Percentiles rank a stretch among this genome's conserved stretches.
Evolutionary conservation across 176 grass and related monocot species (phyloP).

Genomic region (Eremochloa ophiuroides): DNA sequence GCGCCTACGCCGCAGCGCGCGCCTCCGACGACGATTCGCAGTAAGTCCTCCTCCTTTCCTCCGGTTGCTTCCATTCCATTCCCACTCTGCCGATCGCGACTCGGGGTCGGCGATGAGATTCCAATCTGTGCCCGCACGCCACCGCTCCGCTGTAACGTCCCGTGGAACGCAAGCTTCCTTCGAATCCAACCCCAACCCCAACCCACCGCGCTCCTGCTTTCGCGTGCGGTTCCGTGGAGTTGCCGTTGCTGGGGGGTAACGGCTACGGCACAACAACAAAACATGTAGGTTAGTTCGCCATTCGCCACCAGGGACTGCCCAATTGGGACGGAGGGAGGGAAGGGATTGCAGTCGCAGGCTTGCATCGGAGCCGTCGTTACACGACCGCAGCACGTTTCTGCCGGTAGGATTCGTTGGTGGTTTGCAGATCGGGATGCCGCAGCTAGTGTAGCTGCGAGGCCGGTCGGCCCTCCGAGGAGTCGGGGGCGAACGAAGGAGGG

Average conservation of each 20-base stretch:
- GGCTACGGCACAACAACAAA: background rate
- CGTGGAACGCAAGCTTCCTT: slow-evolving; percentile 20
- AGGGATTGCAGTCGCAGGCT: background rate
- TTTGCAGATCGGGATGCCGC: background rate
- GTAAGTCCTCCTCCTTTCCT: background rate
- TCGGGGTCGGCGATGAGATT: background rate
- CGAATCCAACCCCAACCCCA: background rate
- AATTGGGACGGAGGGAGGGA: no score
- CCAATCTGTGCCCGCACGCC: background rate
- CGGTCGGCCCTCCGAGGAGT: background rate
- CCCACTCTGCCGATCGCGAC: background rate
- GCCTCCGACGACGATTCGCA: slow-evolving; percentile 1
- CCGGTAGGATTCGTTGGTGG: background rate
- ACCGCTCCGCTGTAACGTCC: background rate
- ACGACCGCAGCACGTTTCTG: background rate
- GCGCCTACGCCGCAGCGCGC: background rate
- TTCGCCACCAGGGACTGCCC: no score
- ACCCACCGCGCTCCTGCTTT: background rate
- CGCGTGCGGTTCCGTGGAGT: background rate
- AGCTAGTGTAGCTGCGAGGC: background rate
- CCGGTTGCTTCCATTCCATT: background rate
- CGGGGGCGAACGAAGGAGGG: no score
- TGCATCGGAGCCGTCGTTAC: background rate
- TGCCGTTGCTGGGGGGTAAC: background rate
- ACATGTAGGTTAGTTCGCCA: no score